These are phyloP conservation scores for Xylaria sp. DNA, from an alignment of 2,329 filamentous ascomycete genomes.

Conservation along the genomic window DNA sequence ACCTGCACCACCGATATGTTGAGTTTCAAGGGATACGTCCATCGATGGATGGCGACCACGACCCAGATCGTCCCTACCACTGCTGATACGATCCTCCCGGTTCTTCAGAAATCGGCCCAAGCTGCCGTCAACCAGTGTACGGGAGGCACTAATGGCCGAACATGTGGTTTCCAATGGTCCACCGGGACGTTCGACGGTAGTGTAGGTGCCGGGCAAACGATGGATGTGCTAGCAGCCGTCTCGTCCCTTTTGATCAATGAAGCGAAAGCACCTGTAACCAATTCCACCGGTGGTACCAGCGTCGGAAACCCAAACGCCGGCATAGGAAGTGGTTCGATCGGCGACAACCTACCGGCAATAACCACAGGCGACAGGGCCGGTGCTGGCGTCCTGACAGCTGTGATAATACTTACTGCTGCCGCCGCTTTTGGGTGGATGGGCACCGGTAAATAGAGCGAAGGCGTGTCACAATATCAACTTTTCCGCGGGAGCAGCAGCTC, in stretches of 20 bases:
- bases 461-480: background rate
- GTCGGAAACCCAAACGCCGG: slow-evolving; percentile 57
- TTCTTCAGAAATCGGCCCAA: slow-evolving; percentile 54
- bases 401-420: slow-evolving; percentile 55
- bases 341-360: slow-evolving; percentile 51
- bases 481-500: background rate
- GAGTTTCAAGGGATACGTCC: slow-evolving; percentile 69
- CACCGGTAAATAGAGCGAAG: slow-evolving; percentile 30
- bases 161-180: slow-evolving; percentile 64
- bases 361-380: slow-evolving; percentile 60
- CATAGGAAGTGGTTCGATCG: slow-evolving; percentile 52
- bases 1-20: slow-evolving; percentile 68
- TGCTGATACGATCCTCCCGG: slow-evolving; percentile 50
- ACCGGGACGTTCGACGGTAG: slow-evolving; percentile 61
- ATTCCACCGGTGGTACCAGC: slow-evolving; percentile 63
- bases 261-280: slow-evolving; percentile 57
- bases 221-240: slow-evolving; percentile 68
- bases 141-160: slow-evolving; percentile 51
- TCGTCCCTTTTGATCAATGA: slow-evolving; percentile 61
- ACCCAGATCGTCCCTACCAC: slow-evolving; percentile 56
- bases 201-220: slow-evolving; percentile 68
- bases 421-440: slow-evolving; percentile 63
- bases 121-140: slow-evolving; percentile 55
- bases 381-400: slow-evolving; percentile 59
- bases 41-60: slow-evolving; percentile 62